phyloP scores from a whole-genome alignment of 352 stramenopile species.

The Globisporangium solare region DNA sequence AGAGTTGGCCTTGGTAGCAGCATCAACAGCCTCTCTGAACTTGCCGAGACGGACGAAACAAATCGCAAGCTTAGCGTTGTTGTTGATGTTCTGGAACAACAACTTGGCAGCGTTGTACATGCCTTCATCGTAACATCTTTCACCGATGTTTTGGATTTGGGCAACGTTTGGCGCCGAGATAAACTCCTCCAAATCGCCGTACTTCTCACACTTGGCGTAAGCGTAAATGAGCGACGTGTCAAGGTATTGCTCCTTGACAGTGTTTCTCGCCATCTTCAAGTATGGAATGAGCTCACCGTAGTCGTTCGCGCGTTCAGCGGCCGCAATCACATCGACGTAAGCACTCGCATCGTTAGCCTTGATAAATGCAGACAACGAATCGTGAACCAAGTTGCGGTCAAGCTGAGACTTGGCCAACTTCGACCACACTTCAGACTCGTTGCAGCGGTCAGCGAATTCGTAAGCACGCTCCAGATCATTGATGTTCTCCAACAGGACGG shows the following conservation, averaged over 20 bases:
- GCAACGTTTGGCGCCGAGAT: slow-evolving; percentile 99
- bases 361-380: slow-evolving; percentile 99
- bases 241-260: slow-evolving; percentile 98
- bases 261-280: slow-evolving; percentile 99
- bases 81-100: slow-evolving; percentile 99
- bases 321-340: slow-evolving; percentile 97
- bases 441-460: slow-evolving; percentile 98
- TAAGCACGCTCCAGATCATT: slow-evolving; percentile 98
- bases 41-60: slow-evolving; percentile 99
- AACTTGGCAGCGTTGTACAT: slow-evolving; percentile 99
- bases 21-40: slow-evolving; percentile 98
- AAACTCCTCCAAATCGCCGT: slow-evolving; percentile 99
- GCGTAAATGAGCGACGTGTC: slow-evolving; percentile 99
- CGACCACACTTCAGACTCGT: slow-evolving; percentile 98
- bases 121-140: slow-evolving; percentile 97
- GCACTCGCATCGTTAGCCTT: slow-evolving; percentile 97
- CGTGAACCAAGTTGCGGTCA: slow-evolving; percentile 92
- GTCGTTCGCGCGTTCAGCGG: slow-evolving; percentile 95
- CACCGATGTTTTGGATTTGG: slow-evolving; percentile 99
- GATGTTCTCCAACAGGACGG: slow-evolving; percentile 93
- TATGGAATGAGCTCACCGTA: slow-evolving; percentile 98
- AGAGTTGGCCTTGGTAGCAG: slow-evolving; percentile 98
- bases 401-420: slow-evolving; percentile 98
- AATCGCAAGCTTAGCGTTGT: slow-evolving; percentile 99
- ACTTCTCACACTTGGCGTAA: slow-evolving; percentile 98